Evolutionary conservation across 2,329 filamentous ascomycete genomes (phyloP).

Genomic region (Aspergillus aculeatinus): DNA sequence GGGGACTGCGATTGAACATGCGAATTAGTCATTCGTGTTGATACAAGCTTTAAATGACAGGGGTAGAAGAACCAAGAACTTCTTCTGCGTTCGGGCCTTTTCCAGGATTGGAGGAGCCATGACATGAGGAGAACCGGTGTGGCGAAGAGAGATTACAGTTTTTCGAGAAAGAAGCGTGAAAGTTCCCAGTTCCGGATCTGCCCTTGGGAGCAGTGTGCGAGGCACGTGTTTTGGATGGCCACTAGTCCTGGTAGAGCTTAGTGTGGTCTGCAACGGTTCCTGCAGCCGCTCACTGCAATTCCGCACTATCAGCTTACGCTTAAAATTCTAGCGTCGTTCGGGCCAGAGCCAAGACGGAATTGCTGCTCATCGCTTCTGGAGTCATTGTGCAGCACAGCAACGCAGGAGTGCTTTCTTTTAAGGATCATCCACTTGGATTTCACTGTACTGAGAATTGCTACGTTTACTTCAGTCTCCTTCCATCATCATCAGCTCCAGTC

Average conservation of each 20-base stretch:
- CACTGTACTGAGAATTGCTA: too few species aligned
- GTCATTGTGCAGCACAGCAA: not conserved
- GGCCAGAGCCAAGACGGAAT: not conserved
- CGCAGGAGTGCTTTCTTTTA: not conserved
- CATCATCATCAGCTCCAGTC: not conserved
- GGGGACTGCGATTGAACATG: not conserved
- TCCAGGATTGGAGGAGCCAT: not conserved
- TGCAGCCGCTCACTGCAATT: not conserved
- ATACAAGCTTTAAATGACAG: not conserved
- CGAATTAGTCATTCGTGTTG: constrained; percentile 1
- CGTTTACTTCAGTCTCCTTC: too few species aligned
- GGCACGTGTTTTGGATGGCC: not conserved
- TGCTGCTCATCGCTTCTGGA: not conserved
- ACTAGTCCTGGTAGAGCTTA: not conserved
- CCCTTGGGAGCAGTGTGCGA: not conserved
- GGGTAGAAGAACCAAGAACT: not conserved
- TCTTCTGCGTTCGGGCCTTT: not conserved
- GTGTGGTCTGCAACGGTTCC: not conserved
- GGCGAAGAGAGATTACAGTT: not conserved
- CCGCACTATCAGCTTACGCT: too few species aligned
- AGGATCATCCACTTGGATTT: not conserved
- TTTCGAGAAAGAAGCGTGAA: not conserved
- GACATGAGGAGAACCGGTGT: not conserved
- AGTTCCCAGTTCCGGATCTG: not conserved
- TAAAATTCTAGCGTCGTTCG: not conserved